Evolutionary conservation across 225 moss, liverwort and hornwort species (phyloP).

Genomic region (Takakia lepidozioides): DNA sequence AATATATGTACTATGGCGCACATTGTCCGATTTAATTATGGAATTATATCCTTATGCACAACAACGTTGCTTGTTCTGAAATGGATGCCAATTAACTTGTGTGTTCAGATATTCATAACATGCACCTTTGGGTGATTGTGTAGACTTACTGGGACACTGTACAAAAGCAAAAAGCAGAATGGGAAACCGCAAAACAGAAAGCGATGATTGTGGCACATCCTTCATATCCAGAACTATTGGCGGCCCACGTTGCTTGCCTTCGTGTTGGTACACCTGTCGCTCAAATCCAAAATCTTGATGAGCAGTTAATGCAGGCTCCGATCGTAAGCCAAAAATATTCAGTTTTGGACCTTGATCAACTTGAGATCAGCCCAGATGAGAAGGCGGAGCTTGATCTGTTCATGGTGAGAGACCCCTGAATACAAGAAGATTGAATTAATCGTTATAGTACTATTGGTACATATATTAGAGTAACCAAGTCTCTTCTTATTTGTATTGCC

Average conservation of each 20-base stretch:
- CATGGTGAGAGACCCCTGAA: slow-evolving; percentile 27
- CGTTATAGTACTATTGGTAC: too few relatives aligned
- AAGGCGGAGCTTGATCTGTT: slow-evolving; percentile 50
- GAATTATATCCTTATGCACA: too few relatives aligned
- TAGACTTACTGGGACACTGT: slow-evolving; percentile 30
- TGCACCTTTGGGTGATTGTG: too few relatives aligned
- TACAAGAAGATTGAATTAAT: too few relatives aligned
- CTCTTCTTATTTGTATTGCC: too few relatives aligned
- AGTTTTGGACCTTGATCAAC: slow-evolving; percentile 21
- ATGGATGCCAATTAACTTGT: too few relatives aligned
- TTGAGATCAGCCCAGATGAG: slow-evolving; percentile 25
- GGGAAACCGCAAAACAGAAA: slow-evolving; percentile 43
- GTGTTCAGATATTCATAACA: too few relatives aligned
- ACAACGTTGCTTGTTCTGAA: too few relatives aligned
- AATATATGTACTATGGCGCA: too few relatives aligned
- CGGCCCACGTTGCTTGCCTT: slow-evolving; percentile 53
- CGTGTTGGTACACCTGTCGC: slow-evolving; percentile 65
- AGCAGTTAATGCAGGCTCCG: slow-evolving; percentile 32
- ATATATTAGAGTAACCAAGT: too few relatives aligned
- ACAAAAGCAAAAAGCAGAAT: slow-evolving; percentile 23
- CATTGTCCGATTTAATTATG: too few relatives aligned
- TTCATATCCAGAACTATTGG: slow-evolving; percentile 42
- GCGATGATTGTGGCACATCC: slow-evolving; percentile 54
- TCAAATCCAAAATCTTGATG: slow-evolving; percentile 42
- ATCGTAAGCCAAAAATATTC: slow-evolving; percentile 22